Evolutionary conservation across 805 yeast genomes (phyloP).

Genomic region (Saccharomyces paradoxus): DNA sequence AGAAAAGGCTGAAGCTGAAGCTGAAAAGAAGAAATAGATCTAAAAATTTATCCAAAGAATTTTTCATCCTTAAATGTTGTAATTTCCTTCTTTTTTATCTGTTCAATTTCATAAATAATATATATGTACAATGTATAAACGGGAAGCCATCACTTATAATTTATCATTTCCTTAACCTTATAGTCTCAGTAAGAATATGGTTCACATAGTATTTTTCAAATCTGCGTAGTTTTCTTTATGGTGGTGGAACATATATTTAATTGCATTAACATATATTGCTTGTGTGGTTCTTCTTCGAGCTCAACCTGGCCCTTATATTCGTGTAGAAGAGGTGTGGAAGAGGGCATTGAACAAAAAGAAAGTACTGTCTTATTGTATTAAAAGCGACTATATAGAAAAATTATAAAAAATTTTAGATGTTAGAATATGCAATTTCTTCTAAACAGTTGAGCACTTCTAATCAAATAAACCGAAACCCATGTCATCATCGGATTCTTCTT

Average conservation of each 20-base stretch:
- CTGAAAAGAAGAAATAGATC: conserved; percentile 89
- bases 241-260: too few species aligned
- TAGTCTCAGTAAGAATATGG: neutral
- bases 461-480: conserved; percentile 90
- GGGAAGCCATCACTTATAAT: conserved; percentile 29
- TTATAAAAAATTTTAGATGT: neutral
- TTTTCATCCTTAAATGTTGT: conserved; percentile 3
- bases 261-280: too few species aligned
- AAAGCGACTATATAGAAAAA: conserved; percentile 3
- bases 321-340: neutral
- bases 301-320: too few species aligned
- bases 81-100: conserved; percentile 14
- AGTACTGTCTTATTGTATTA: neutral
- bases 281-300: too few species aligned
- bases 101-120: conserved; percentile 12
- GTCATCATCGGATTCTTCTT: conserved; percentile 71
- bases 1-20: conserved; percentile 96
- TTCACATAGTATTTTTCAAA: neutral
- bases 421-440: neutral
- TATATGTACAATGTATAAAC: conserved; percentile 25
- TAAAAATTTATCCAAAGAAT: conserved; percentile 3
- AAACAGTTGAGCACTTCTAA: conserved; percentile 34
- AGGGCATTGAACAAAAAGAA: neutral
- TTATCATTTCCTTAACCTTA: conserved; percentile 1
- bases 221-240: too few species aligned